phyloP scores from a whole-genome alignment of 108 stramenopile genomes.

The Skeletonema costatum region DNA sequence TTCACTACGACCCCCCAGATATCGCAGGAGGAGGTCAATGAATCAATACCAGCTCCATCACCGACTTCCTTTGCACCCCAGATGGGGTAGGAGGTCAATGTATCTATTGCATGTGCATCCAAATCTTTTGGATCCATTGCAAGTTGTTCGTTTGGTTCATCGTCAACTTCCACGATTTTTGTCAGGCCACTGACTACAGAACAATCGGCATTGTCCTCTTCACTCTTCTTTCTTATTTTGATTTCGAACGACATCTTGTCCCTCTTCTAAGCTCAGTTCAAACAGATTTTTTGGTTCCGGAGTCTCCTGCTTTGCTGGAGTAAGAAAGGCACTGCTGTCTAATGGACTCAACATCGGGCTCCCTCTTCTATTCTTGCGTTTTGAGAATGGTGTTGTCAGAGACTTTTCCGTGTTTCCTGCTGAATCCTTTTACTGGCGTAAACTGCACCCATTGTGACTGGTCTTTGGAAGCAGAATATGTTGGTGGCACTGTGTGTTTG shows the following conservation, averaged over 20 bases:
- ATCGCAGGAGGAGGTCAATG: not conserved
- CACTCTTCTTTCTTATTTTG: not conserved
- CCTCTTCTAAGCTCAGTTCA: not conserved
- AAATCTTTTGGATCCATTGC: not conserved
- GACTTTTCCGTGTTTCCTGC: not conserved
- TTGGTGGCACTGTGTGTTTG: not conserved
- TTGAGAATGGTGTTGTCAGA: not conserved
- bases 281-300: not conserved
- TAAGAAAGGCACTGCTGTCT: not conserved
- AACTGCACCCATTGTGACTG: not conserved
- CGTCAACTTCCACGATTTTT: not conserved
- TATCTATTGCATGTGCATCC: not conserved
- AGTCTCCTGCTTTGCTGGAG: not conserved
- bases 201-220: not conserved
- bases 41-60: too few species aligned
- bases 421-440: not conserved
- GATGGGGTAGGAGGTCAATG: too few species aligned
- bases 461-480: not conserved
- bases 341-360: not conserved
- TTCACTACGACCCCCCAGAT: not conserved
- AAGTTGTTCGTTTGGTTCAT: not conserved
- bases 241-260: not conserved
- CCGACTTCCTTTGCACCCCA: too few species aligned
- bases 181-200: not conserved
- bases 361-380: not conserved